A percentile compares a stretch with the other conserved stretches of the same genome.
Conservation (phyloP, 208 protist genomes). For the Leptomonas seymouri region DNA sequence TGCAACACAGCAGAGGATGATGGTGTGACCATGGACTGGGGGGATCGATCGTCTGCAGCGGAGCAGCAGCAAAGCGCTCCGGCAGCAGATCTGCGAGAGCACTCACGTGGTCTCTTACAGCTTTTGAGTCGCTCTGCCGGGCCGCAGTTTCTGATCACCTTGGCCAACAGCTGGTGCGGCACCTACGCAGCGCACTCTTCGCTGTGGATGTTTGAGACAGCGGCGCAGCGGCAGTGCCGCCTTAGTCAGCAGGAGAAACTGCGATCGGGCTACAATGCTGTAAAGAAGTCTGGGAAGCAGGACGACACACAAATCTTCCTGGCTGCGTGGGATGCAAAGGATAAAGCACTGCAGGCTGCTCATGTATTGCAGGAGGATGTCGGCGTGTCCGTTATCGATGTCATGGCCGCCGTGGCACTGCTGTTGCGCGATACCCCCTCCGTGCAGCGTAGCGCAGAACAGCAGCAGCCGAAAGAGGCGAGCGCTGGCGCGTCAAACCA, state of each 20-base stretch:
- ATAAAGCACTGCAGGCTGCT: constrained; percentile 17
- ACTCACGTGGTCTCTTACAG: constrained; percentile 5
- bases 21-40: constrained; percentile 13
- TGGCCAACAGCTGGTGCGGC: constrained; percentile 18
- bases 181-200: not conserved
- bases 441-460: not conserved
- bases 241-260: not conserved
- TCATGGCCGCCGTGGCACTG: constrained; percentile 1
- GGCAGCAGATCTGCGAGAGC: not conserved
- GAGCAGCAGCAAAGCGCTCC: not conserved
- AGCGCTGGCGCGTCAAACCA: not conserved
- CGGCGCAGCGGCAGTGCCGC: constrained; percentile 16
- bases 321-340: constrained; percentile 10
- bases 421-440: constrained; percentile 11
- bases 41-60: not conserved
- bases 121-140: constrained; percentile 19
- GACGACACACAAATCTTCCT: not conserved
- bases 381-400: constrained; percentile 3
- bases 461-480: not conserved
- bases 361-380: constrained; percentile 16
- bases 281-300: not conserved
- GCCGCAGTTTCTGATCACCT: constrained; percentile 9
- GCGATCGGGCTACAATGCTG: not conserved
- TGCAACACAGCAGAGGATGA: constrained; percentile 7
- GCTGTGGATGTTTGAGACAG: constrained; percentile 29